These are phyloP conservation scores for Exophiala mesophila DNA, from an alignment of 2,329 filamentous ascomycete species.

Conservation along the genomic window DNA sequence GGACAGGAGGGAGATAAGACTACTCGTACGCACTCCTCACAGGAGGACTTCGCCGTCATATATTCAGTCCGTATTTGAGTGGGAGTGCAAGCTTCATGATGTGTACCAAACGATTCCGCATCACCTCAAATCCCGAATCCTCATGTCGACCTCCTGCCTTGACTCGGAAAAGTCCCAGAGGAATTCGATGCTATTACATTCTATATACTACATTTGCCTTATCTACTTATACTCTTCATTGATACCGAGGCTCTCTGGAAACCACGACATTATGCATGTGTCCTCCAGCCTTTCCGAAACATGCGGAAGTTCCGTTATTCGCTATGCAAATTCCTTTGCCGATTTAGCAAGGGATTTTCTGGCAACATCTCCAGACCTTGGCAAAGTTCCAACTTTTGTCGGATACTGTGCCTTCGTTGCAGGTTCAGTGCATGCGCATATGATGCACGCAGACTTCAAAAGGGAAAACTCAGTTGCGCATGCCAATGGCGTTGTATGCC, in stretches of 20 bases:
- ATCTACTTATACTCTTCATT: neutral
- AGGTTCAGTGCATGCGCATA: no score
- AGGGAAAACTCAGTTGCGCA: no score
- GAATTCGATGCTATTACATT: neutral
- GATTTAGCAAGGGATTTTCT: neutral
- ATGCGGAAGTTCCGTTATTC: neutral
- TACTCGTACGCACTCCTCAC: no score
- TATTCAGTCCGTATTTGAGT: neutral
- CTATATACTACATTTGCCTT: neutral
- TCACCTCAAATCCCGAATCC: no score
- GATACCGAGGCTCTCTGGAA: neutral
- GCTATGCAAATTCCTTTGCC: conserved; percentile 2
- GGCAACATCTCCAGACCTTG: neutral
- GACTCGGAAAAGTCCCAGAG: neutral
- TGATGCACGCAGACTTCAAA: no score
- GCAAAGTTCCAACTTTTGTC: neutral
- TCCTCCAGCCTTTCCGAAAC: neutral
- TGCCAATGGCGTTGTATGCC: no score
- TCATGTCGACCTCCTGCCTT: no score
- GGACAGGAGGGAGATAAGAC: no score
- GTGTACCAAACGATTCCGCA: neutral
- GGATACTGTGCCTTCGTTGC: conserved; percentile 1
- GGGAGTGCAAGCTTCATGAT: neutral
- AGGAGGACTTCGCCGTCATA: neutral
- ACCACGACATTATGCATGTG: neutral